Evolutionary conservation across 495 filamentous ascomycete genomes (phyloP).

Genomic region (Bacidia rubella): DNA sequence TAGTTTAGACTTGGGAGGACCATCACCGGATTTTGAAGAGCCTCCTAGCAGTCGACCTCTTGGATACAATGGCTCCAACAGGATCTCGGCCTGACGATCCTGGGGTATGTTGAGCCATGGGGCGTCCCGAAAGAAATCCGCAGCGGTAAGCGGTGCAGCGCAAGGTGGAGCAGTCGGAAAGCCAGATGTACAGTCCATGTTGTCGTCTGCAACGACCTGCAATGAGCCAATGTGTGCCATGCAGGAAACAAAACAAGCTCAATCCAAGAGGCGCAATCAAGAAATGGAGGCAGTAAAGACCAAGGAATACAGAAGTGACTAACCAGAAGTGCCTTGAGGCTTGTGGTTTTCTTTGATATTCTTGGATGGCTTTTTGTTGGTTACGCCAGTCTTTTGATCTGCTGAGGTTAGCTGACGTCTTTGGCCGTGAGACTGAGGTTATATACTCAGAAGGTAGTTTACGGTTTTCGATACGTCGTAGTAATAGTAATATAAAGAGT

Average conservation of each 20-base stretch:
- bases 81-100: conserved; percentile 50
- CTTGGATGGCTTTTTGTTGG: neutral
- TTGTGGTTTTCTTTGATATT: neutral
- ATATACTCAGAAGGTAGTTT: conserved; percentile 60
- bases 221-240: too few relatives aligned
- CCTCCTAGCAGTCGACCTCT: conserved; percentile 63
- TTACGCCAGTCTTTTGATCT: neutral
- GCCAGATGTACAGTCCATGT: neutral
- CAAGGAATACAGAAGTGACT: neutral
- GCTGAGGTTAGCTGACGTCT: neutral
- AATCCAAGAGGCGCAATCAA: neutral
- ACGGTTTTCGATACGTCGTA: conserved; percentile 81
- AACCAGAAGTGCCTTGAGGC: neutral
- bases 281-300: neutral
- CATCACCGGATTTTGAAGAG: conserved; percentile 33
- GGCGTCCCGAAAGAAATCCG: conserved; percentile 65
- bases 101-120: conserved; percentile 73
- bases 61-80: conserved; percentile 48
- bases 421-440: neutral
- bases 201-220: neutral
- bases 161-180: neutral
- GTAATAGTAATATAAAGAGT: conserved; percentile 90
- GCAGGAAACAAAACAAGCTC: neutral
- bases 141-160: conserved; percentile 19
- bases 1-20: conserved; percentile 70